Evolutionary conservation across 768 basidiomycete genomes (phyloP).

Genomic region (Collybiopsis confluens): DNA sequence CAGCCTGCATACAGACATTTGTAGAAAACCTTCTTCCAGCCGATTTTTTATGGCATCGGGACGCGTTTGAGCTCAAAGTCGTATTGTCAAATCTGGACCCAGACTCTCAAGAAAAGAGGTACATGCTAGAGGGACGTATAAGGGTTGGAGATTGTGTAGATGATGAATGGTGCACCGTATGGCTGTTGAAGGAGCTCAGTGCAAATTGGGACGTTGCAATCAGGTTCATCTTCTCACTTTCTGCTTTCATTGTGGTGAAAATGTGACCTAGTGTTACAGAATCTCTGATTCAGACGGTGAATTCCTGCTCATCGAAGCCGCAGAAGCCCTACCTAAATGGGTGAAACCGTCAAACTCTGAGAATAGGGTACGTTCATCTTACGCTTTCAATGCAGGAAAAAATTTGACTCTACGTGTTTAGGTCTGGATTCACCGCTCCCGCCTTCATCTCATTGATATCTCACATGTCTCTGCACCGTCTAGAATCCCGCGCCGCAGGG

Average conservation of each 20-base stretch:
- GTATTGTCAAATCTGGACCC: constrained; percentile 30
- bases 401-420: constrained; percentile 32
- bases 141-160: constrained; percentile 95
- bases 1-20: constrained; percentile 58
- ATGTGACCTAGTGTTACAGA: constrained; percentile 25
- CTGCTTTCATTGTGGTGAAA: background rate
- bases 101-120: constrained; percentile 36
- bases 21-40: constrained; percentile 49
- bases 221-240: constrained; percentile 45
- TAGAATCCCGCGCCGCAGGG: constrained; percentile 48
- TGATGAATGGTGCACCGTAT: constrained; percentile 96
- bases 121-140: constrained; percentile 77
- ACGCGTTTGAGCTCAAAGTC: constrained; percentile 75
- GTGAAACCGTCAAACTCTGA: constrained; percentile 86
- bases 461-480: constrained; percentile 64
- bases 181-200: constrained; percentile 78
- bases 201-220: constrained; percentile 76
- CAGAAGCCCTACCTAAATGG: constrained; percentile 85
- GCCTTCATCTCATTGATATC: constrained; percentile 85
- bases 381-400: constrained; percentile 28
- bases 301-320: constrained; percentile 94
- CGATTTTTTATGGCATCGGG: constrained; percentile 79
- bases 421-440: constrained; percentile 88
- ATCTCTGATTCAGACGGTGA: constrained; percentile 92
- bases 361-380: constrained; percentile 74